phyloP scores from a whole-genome alignment of 1,139 yeast species.

The Candida tetrigidarum region DNA sequence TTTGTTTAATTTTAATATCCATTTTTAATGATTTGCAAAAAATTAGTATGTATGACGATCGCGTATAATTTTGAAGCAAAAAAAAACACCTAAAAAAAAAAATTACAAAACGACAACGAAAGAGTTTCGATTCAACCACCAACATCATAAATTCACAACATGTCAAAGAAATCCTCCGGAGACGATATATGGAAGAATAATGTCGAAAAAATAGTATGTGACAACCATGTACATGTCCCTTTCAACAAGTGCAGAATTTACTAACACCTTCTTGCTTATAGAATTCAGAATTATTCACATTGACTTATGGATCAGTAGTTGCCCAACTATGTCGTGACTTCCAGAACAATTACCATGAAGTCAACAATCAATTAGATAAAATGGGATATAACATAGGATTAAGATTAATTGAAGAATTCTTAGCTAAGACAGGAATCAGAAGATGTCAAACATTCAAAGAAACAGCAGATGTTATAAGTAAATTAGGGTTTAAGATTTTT shows the following conservation, averaged over 20 bases:
- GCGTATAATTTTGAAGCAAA: not conserved
- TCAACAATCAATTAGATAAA: slow-evolving; percentile 80
- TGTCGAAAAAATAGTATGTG: slow-evolving; percentile 82
- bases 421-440: slow-evolving; percentile 83
- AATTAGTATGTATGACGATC: not conserved
- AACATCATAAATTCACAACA: slow-evolving; percentile 1
- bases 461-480: slow-evolving; percentile 85
- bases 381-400: slow-evolving; percentile 98
- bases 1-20: not conserved
- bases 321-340: slow-evolving; percentile 91
- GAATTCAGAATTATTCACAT: slow-evolving; percentile 90
- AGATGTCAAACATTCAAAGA: slow-evolving; percentile 82
- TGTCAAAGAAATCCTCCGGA: slow-evolving; percentile 39
- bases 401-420: slow-evolving; percentile 88
- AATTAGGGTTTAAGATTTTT: slow-evolving; percentile 89
- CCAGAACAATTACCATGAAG: slow-evolving; percentile 73
- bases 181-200: slow-evolving; percentile 94
- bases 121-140: not conserved
- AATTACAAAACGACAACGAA: not conserved
- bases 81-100: slow-evolving; percentile 3
- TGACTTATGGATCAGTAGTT: slow-evolving; percentile 94
- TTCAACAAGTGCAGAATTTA: not conserved
- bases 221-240: not conserved
- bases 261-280: slow-evolving; percentile 20
- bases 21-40: not conserved